These are phyloP conservation scores for Prunus yedoensis DNA, from an alignment of 331 rosid genomes.

Conservation along the genomic window DNA sequence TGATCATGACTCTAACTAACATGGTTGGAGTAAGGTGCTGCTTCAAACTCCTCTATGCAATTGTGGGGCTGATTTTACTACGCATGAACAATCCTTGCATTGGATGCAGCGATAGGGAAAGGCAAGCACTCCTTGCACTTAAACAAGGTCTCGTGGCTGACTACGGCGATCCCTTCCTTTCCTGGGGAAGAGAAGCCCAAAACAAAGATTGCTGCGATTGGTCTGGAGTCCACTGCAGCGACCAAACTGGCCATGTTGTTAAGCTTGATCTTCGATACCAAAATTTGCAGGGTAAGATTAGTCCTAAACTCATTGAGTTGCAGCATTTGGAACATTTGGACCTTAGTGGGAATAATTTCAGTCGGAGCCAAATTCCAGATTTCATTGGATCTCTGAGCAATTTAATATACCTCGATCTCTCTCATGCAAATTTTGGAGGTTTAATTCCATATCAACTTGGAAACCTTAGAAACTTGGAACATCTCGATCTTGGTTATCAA, in stretches of 20 bases:
- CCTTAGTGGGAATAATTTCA: background rate
- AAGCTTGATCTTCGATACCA: background rate
- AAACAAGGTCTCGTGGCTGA: too few relatives aligned
- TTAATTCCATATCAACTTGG: background rate
- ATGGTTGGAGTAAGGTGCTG: too few relatives aligned
- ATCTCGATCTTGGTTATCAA: background rate
- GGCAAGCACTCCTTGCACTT: too few relatives aligned
- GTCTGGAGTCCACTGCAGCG: slow-evolving; percentile 31
- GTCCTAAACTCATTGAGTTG: background rate
- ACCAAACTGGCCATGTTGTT: slow-evolving; percentile 1
- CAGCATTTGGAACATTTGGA: background rate
- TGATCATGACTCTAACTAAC: too few relatives aligned
- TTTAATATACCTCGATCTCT: background rate
- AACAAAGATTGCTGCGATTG: slow-evolving; percentile 5
- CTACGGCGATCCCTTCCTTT: rapidly evolving
- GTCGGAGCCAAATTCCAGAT: background rate
- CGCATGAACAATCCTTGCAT: too few relatives aligned
- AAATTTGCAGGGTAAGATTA: background rate
- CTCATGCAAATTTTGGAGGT: background rate
- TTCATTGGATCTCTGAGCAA: slow-evolving; percentile 11
- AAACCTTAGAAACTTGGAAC: background rate
- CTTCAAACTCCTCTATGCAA: too few relatives aligned
- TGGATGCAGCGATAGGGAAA: too few relatives aligned
- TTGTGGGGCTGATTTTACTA: too few relatives aligned
- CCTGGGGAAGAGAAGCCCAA: too few relatives aligned